Base-by-base conservation (phyloP, 495 filamentous ascomycete genomes). In the Penicillium robsamsonii region DNA sequence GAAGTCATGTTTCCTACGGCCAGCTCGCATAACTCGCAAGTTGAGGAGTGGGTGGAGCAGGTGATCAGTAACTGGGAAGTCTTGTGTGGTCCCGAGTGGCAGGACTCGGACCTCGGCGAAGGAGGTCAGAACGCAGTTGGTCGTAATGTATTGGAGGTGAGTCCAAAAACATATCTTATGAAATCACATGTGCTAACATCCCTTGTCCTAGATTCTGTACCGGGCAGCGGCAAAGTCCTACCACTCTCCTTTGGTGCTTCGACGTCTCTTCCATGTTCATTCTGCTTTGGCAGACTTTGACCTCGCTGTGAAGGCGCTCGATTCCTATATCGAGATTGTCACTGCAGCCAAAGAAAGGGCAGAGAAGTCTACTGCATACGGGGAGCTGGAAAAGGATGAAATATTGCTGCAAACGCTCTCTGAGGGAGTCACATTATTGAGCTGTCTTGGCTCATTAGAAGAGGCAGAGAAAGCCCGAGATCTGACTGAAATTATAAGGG, bases 181-280 rank as follows among this genome's bases (percentile, higher is more conserved):
- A 43, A 17, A 25, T 47, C 22, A 33, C 29, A 25, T 18, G n/a
- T 42, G 33, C 35, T 41, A 51, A 56, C 44, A 45, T 20, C 49
- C 17, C 31, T 41, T 35, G 15, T 27, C 12, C 46, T 60, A 95
- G 72, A 87, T 90, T 27, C 75, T 97, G 10, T 96, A 96, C 62
- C 84, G 88, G 18, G 91, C 92, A 27, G 88, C 94, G 10, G 88
- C 88, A 2, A 95, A 92, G 70, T 95, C 91, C 0, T 98, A 91
- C 62, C 94, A 97, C 66, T 97, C 95, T 2, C 93, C 92, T 5
- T 71, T 87, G 22, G 85, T 97, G 50, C 74, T 98, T 29, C 79
- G 93, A 51, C 86, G 95, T 66, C 79, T 98, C 1, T 97, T 97
- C 60, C 89, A 85, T 13, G 87, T 96, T 5, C 94, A 97, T 71